phyloP scores from a whole-genome alignment of 345 rosid genomes.

The Salix exigua region DNA sequence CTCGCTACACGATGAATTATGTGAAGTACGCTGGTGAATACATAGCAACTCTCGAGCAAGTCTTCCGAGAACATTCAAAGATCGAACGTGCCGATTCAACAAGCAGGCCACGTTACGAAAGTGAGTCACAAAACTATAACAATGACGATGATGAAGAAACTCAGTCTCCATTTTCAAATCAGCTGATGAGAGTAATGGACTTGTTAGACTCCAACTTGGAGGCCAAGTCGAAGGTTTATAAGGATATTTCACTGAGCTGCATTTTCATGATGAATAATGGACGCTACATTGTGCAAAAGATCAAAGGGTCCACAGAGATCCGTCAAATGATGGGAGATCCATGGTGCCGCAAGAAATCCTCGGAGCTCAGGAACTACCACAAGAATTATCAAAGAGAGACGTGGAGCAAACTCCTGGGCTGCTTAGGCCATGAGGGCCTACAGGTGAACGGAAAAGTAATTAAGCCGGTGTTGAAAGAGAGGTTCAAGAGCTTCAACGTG shows the following conservation, averaged over 20 bases:
- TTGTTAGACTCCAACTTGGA: conserved; percentile 59
- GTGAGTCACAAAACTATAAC: neutral
- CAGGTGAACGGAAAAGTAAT: conserved; percentile 61
- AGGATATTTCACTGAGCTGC: conserved; percentile 53
- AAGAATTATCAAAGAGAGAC: conserved; percentile 81
- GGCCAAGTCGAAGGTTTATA: conserved; percentile 65
- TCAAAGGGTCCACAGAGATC: conserved; percentile 64
- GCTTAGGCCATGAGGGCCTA: conserved; percentile 66
- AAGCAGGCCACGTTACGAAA: conserved; percentile 28
- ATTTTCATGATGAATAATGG: conserved; percentile 99
- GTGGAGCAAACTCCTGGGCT: conserved; percentile 67
- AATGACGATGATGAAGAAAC: conserved; percentile 7
- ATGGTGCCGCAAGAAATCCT: conserved; percentile 70
- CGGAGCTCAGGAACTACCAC: conserved; percentile 72
- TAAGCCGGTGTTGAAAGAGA: conserved; percentile 78
- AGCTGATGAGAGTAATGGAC: conserved; percentile 63
- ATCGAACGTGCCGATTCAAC: conserved; percentile 63
- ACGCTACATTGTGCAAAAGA: conserved; percentile 79
- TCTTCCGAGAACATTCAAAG: conserved; percentile 67
- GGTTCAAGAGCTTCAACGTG: conserved; percentile 78
- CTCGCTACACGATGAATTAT: conserved; percentile 88
- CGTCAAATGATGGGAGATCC: conserved; percentile 56
- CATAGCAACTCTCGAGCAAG: conserved; percentile 70
- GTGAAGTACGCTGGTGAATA: conserved; percentile 70
- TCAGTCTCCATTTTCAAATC: conserved; percentile 46